phyloP scores from a whole-genome alignment of 2,329 filamentous ascomycete genomes.

The Pseudogymnoascus verrucosus region DNA sequence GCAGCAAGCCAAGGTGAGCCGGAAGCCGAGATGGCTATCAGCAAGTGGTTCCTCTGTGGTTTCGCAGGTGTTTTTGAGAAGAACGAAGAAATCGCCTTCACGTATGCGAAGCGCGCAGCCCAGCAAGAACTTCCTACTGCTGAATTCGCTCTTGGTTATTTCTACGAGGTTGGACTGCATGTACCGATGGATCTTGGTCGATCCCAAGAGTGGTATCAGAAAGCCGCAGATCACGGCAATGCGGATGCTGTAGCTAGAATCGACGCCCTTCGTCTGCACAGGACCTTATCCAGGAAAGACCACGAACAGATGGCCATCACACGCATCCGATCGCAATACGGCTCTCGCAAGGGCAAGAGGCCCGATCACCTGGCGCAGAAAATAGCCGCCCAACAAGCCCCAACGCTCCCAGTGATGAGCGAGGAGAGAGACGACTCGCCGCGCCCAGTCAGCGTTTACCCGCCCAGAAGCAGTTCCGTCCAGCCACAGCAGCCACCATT shows the following conservation, averaged over 20 bases:
- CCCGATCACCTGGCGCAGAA: slow-evolving; percentile 51
- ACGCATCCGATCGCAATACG: slow-evolving; percentile 75
- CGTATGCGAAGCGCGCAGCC: slow-evolving; percentile 82
- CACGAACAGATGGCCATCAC: slow-evolving; percentile 87
- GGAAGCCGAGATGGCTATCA: slow-evolving; percentile 91
- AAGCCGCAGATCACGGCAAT: slow-evolving; percentile 84
- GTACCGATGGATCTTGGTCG: slow-evolving; percentile 75
- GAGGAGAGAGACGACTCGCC: slow-evolving; percentile 20
- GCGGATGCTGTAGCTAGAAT: slow-evolving; percentile 77
- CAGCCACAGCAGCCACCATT: slow-evolving; percentile 8
- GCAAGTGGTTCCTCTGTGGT: slow-evolving; percentile 97
- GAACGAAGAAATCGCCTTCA: slow-evolving; percentile 89
- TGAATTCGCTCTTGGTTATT: slow-evolving; percentile 95
- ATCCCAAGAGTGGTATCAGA: slow-evolving; percentile 81
- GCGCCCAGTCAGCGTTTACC: slow-evolving; percentile 2
- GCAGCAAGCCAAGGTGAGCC: slow-evolving; percentile 86
- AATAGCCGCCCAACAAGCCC: slow-evolving; percentile 18
- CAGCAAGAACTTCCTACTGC: slow-evolving; percentile 75
- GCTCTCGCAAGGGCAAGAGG: slow-evolving; percentile 55
- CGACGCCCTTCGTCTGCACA: slow-evolving; percentile 74
- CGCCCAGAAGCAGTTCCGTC: slow-evolving; percentile 11
- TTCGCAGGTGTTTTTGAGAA: slow-evolving; percentile 89
- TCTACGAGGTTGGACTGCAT: slow-evolving; percentile 92
- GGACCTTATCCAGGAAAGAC: slow-evolving; percentile 79
- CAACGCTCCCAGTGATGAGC: slow-evolving; percentile 23